Evolutionary conservation across 768 basidiomycete species (phyloP).

Genomic region (Suillus tomentosus): DNA sequence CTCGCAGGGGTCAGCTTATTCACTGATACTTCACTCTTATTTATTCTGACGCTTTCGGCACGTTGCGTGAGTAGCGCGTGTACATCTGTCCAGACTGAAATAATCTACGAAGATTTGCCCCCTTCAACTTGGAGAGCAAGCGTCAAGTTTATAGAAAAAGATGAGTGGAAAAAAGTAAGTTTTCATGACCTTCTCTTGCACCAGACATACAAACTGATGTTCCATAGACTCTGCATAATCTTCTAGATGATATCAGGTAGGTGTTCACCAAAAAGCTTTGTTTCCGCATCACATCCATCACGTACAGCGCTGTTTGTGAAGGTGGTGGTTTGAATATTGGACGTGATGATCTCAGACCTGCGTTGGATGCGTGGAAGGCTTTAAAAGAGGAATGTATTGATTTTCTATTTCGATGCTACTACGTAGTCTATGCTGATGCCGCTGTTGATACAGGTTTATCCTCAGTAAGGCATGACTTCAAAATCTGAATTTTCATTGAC

Average conservation of each 20-base stretch:
- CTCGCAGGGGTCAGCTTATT: conserved; percentile 2
- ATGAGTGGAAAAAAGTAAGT: not conserved
- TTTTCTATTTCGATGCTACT: not conserved
- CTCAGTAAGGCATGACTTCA: not conserved
- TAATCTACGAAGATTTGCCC: not conserved
- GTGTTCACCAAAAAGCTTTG: not conserved
- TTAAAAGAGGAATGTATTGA: not conserved
- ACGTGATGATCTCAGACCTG: not conserved
- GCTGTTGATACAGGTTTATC: not conserved
- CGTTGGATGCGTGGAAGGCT: not conserved
- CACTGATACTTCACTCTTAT: not conserved
- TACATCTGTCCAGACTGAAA: not conserved
- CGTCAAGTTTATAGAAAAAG: not conserved
- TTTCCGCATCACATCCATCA: not conserved
- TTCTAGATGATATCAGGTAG: not conserved
- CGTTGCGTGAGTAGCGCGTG: not conserved
- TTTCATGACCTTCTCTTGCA: not conserved
- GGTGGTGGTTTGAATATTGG: not conserved
- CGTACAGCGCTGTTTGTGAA: not conserved
- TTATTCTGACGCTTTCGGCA: not conserved
- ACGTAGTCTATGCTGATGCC: not conserved
- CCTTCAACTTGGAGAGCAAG: not conserved
- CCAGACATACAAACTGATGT: not conserved
- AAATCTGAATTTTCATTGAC: not conserved
- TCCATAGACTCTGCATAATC: not conserved